Evolutionary conservation across 1,284 basidiomycete genomes (phyloP).

Genomic region (Apiotrichum domesticum): DNA sequence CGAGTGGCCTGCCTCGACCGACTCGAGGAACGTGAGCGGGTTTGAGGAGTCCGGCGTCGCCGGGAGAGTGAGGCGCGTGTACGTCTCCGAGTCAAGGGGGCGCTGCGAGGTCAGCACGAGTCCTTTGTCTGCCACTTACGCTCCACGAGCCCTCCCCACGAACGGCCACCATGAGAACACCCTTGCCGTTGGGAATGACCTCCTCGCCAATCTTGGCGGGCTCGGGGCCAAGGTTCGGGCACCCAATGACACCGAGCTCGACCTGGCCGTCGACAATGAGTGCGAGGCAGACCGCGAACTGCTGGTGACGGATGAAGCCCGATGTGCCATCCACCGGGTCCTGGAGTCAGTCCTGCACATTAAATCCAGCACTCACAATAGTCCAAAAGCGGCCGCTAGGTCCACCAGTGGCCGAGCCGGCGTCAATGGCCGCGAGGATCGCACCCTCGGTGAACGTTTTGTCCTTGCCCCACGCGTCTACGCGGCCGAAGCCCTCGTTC

Average conservation of each 20-base stretch:
- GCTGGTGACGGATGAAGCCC: constrained; percentile 87
- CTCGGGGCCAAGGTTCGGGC: constrained; percentile 79
- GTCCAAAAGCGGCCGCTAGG: constrained; percentile 54
- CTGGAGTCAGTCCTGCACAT: constrained; percentile 13
- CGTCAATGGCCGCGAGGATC: constrained; percentile 79
- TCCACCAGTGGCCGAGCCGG: constrained; percentile 75
- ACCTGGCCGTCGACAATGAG: constrained; percentile 80
- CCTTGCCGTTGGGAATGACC: constrained; percentile 51
- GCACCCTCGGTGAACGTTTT: constrained; percentile 41
- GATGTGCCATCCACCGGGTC: constrained; percentile 44
- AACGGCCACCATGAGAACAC: constrained; percentile 76
- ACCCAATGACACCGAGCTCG: constrained; percentile 86
- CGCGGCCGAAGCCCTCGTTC: constrained; percentile 63
- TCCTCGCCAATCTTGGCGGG: constrained; percentile 56
- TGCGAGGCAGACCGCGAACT: constrained; percentile 94
- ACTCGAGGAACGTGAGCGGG: constrained; percentile 68
- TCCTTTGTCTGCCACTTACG: constrained; percentile 33
- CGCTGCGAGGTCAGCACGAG: constrained; percentile 10
- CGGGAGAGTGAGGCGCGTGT: constrained; percentile 35
- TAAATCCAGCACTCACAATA: constrained; percentile 54
- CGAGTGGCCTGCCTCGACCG: constrained; percentile 87
- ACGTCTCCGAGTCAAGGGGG: constrained; percentile 29
- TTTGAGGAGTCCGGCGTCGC: constrained; percentile 32
- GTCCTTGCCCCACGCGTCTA: constrained; percentile 37
- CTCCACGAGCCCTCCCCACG: constrained; percentile 72